Conservation (phyloP, 176 grass and related monocot species). For the Triticum urartu region DNA sequence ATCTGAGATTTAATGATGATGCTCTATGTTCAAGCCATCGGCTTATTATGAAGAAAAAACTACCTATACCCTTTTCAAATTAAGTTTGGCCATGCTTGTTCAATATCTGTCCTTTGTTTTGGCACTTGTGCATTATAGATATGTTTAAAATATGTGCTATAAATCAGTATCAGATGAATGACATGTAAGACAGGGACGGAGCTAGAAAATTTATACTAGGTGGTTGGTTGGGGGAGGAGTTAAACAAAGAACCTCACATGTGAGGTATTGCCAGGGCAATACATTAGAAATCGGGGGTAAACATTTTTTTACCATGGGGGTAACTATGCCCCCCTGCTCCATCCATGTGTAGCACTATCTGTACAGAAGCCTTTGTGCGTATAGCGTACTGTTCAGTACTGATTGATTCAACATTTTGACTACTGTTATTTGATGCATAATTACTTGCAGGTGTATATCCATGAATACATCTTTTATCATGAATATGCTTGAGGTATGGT, state of each 20-base stretch:
- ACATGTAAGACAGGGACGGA: neutral
- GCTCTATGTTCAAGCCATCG: neutral
- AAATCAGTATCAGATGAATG: constrained; percentile 2
- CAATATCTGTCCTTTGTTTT: constrained; percentile 10
- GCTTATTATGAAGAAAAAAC: no score
- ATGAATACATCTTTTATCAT: constrained; percentile 90
- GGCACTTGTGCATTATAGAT: constrained; percentile 13
- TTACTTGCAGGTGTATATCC: constrained; percentile 82
- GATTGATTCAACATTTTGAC: constrained; percentile 16
- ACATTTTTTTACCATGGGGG: neutral
- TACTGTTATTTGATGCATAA: constrained; percentile 44
- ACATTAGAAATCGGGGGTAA: neutral
- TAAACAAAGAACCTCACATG: constrained; percentile 10
- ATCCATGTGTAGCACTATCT: constrained; percentile 19
- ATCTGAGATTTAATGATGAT: neutral
- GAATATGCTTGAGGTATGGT: constrained; percentile 95
- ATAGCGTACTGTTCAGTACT: constrained; percentile 26
- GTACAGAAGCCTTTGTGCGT: constrained; percentile 2
- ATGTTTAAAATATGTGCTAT: constrained; percentile 3
- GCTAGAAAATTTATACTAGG: neutral
- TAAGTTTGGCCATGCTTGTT: constrained; percentile 13
- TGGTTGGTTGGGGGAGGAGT: neutral
- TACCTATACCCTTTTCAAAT: neutral
- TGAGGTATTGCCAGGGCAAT: neutral
- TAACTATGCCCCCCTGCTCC: neutral